Evolutionary conservation across 768 basidiomycete species (phyloP).

Genomic region (Dioszegia hungarica): DNA sequence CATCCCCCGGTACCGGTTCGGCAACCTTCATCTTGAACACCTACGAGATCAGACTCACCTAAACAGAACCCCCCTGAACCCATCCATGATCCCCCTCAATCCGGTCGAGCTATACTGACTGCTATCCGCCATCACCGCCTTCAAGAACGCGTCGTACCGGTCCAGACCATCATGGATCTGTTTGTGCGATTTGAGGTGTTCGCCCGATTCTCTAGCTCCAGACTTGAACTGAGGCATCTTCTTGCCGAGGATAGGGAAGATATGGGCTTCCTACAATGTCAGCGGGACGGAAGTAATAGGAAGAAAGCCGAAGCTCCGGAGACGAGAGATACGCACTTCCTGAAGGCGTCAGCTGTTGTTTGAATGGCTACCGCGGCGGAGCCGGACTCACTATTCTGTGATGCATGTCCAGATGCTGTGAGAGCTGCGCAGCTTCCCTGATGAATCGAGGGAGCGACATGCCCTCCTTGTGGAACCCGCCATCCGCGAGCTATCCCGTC

Average conservation of each 20-base stretch:
- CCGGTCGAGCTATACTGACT: conserved; percentile 36
- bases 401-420: conserved; percentile 42
- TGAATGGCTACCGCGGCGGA: no score
- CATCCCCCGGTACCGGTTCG: no score
- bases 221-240: conserved; percentile 50
- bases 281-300: no score
- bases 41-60: conserved; percentile 15
- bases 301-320: no score
- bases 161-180: conserved; percentile 48
- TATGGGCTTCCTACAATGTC: conserved; percentile 41
- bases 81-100: conserved; percentile 37
- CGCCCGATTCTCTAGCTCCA: conserved; percentile 44
- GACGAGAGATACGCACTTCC: conserved; percentile 1
- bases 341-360: no score
- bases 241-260: conserved; percentile 48
- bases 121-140: conserved; percentile 24
- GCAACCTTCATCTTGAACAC: neutral
- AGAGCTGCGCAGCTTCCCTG: conserved; percentile 32
- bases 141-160: conserved; percentile 34
- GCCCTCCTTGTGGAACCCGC: conserved; percentile 39
- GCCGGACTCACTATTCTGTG: conserved; percentile 41
- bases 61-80: conserved; percentile 45
- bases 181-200: conserved; percentile 48
- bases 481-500: conserved; percentile 32
- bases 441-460: conserved; percentile 36